A percentile compares a stretch with the other conserved stretches of the same genome.
Conservation (phyloP, 192 early-diverging fungal species). For the Paraglomus brasilianum region DNA sequence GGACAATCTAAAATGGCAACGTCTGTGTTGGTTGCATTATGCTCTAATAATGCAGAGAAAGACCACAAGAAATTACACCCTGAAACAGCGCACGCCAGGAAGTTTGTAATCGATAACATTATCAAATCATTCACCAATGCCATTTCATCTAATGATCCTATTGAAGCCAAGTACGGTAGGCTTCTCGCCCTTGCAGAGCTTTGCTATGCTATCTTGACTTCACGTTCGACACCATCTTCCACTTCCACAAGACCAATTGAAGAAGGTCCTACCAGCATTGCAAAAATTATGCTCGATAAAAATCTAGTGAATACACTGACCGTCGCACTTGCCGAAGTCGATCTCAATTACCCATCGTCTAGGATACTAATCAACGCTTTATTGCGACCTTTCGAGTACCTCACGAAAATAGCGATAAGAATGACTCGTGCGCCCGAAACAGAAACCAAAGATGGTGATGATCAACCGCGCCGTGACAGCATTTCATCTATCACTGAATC, state of each 20-base stretch:
- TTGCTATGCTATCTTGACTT: constrained; percentile 62
- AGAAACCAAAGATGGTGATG: constrained; percentile 43
- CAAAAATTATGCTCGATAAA: constrained; percentile 86
- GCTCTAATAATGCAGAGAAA: constrained; percentile 43
- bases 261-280: constrained; percentile 60
- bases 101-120: constrained; percentile 67
- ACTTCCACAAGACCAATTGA: constrained; percentile 43
- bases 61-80: constrained; percentile 54
- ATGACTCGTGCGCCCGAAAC: constrained; percentile 69
- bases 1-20: constrained; percentile 68
- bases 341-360: constrained; percentile 86
- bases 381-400: constrained; percentile 83
- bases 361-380: constrained; percentile 72
- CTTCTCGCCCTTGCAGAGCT: constrained; percentile 69
- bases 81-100: constrained; percentile 59
- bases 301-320: constrained; percentile 79
- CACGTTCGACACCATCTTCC: constrained; percentile 38
- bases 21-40: constrained; percentile 62
- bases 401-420: constrained; percentile 87
- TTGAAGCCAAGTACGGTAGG: constrained; percentile 63
- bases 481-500: constrained; percentile 49
- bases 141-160: constrained; percentile 44
- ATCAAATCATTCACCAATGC: constrained; percentile 64
- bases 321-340: constrained; percentile 76
- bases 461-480: constrained; percentile 36